Evolutionary conservation across 2,329 filamentous ascomycete species (phyloP).

Genomic region (Alternaria angustiovoidea): DNA sequence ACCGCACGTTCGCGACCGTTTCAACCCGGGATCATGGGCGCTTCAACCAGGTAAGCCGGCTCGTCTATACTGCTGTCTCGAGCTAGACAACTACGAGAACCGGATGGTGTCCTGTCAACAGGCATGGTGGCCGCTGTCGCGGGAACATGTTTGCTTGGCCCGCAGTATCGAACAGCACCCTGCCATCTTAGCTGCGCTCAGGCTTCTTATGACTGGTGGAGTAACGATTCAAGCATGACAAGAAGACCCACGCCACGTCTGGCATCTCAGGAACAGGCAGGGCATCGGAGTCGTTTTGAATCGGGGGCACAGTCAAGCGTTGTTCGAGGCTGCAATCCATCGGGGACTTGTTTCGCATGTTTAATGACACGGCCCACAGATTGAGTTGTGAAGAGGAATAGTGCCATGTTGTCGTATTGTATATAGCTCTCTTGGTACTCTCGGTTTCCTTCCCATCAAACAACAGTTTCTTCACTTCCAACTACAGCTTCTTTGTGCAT

Average conservation of each 20-base stretch:
- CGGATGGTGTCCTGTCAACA: slow-evolving; percentile 19
- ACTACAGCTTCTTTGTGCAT: slow-evolving; percentile 36
- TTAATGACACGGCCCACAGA: slow-evolving; percentile 48
- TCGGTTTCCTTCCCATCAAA: slow-evolving; percentile 17
- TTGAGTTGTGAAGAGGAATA: slow-evolving; percentile 20
- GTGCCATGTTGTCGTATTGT: slow-evolving; percentile 13
- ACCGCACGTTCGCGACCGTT: slow-evolving; percentile 38
- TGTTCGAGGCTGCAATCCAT: slow-evolving; percentile 29
- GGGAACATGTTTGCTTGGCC: slow-evolving; percentile 26
- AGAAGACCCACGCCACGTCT: slow-evolving; percentile 29
- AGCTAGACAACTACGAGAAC: slow-evolving; percentile 23
- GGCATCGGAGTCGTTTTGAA: slow-evolving; percentile 23
- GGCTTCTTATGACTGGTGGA: slow-evolving; percentile 38
- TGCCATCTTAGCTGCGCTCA: slow-evolving; percentile 20
- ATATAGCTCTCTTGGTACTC: slow-evolving; percentile 30
- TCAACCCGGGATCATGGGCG: slow-evolving; percentile 45
- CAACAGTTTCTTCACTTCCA: slow-evolving; percentile 35
- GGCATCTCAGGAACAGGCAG: slow-evolving; percentile 23
- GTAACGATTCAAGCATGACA: slow-evolving; percentile 31
- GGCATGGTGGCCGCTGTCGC: slow-evolving; percentile 36
- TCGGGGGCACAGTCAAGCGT: slow-evolving; percentile 27
- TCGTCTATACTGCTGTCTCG: slow-evolving; percentile 30
- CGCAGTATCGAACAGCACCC: slow-evolving; percentile 28
- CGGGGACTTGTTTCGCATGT: slow-evolving; percentile 43
- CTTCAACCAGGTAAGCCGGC: slow-evolving; percentile 32